These are phyloP conservation scores for Globisporangium uncinulatum DNA, from an alignment of 352 stramenopile genomes.

Conservation along the genomic window DNA sequence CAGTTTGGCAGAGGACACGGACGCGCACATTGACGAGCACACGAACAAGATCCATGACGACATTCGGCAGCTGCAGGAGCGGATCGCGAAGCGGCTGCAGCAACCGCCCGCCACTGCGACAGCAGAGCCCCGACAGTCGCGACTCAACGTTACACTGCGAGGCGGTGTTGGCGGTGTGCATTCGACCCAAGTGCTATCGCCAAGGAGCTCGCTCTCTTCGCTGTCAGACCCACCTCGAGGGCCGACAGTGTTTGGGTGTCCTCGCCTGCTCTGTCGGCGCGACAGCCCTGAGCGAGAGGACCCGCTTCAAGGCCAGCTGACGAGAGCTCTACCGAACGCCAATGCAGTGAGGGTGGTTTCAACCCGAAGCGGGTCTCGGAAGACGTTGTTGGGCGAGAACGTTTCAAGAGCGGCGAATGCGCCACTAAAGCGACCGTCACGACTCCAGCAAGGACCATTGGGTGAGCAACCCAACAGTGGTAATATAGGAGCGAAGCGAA, in stretches of 20 bases:
- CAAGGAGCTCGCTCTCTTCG: constrained; percentile 25
- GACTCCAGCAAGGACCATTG: too few species aligned
- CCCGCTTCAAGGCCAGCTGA: background rate
- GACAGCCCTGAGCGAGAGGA: background rate
- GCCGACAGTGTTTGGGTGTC: background rate
- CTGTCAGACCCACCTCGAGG: constrained; percentile 24
- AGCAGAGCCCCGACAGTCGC: background rate
- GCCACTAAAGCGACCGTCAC: background rate
- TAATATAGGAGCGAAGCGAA: too few species aligned
- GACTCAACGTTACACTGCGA: background rate
- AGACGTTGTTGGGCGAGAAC: constrained; percentile 4
- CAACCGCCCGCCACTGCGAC: constrained; percentile 19
- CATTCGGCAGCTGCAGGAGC: constrained; percentile 58
- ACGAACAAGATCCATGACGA: constrained; percentile 70
- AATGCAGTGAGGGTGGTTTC: background rate
- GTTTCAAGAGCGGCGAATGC: constrained; percentile 2
- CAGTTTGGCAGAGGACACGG: constrained; percentile 19
- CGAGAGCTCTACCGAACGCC: background rate
- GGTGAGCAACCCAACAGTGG: too few species aligned
- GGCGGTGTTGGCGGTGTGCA: background rate
- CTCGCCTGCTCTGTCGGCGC: background rate
- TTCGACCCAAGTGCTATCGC: constrained; percentile 4
- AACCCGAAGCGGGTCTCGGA: background rate
- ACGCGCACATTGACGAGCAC: constrained; percentile 37
- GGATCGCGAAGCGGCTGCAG: constrained; percentile 54